Conservation (phyloP, 306 rosid species). For the Macrotyloma uniflorum region DNA sequence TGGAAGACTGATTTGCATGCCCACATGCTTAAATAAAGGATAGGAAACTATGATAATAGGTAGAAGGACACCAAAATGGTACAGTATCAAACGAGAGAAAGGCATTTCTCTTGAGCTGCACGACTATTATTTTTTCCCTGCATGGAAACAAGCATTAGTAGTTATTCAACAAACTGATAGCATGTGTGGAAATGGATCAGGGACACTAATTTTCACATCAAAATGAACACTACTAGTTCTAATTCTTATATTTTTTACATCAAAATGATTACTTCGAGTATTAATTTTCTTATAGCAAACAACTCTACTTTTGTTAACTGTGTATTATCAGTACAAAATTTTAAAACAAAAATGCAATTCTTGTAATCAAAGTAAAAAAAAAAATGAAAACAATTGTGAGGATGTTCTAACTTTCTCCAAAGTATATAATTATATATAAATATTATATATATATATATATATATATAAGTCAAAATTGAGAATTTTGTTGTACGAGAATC, state of each 20-base stretch:
- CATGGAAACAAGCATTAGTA: slow-evolving; percentile 41
- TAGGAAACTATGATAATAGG: slow-evolving; percentile 74
- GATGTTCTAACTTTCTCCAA: too few species aligned
- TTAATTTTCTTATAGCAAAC: too few species aligned
- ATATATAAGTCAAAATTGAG: background rate
- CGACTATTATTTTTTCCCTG: slow-evolving; percentile 75
- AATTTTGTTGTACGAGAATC: background rate
- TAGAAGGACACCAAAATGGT: slow-evolving; percentile 81
- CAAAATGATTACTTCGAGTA: background rate
- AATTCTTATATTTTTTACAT: background rate
- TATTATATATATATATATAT: too few species aligned
- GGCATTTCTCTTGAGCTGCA: slow-evolving; percentile 83
- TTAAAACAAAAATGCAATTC: background rate
- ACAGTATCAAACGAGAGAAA: slow-evolving; percentile 70
- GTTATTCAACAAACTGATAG: background rate
- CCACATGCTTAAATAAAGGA: slow-evolving; percentile 80
- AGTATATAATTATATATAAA: background rate
- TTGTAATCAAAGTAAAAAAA: background rate
- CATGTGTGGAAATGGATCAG: background rate
- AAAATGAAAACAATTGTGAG: too few species aligned
- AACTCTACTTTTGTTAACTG: too few species aligned
- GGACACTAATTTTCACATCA: background rate
- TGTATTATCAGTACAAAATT: background rate
- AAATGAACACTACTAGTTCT: background rate
- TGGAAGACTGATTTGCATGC: slow-evolving; percentile 79